phyloP scores from a whole-genome alignment of 345 rosid genomes.

The Melastoma malabathricum region DNA sequence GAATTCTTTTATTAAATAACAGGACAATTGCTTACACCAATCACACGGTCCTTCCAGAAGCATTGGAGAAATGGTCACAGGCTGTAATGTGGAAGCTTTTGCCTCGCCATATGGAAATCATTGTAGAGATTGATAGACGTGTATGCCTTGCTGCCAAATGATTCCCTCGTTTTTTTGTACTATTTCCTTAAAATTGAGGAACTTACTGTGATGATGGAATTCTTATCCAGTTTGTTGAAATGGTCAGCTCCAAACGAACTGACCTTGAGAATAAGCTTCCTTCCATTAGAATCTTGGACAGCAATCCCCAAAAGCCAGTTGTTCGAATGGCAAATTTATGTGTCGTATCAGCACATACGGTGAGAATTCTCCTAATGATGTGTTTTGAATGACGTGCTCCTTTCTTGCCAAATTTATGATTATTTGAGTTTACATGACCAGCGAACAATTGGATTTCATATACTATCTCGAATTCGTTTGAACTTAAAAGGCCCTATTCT shows the following conservation, averaged over 20 bases:
- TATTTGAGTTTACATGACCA: too few relatives aligned
- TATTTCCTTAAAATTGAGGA: too few relatives aligned
- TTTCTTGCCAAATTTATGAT: too few relatives aligned
- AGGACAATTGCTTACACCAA: conserved; percentile 95
- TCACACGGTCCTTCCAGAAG: conserved; percentile 99
- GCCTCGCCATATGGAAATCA: conserved; percentile 99
- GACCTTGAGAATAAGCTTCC: conserved; percentile 80
- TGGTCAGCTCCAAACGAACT: conserved; percentile 31
- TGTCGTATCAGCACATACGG: conserved; percentile 80
- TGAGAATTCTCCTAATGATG: conserved; percentile 17
- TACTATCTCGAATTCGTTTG: background rate
- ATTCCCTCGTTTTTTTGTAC: too few relatives aligned
- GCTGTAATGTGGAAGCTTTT: conserved; percentile 88
- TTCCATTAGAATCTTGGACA: conserved; percentile 65
- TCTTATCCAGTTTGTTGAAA: conserved; percentile 45
- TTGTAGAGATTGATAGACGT: conserved; percentile 84
- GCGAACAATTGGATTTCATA: background rate
- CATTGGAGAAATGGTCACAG: conserved; percentile 96
- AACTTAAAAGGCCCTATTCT: too few relatives aligned
- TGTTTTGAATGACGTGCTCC: background rate
- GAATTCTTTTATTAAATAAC: conserved; percentile 14
- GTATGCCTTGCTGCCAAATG: conserved; percentile 18
- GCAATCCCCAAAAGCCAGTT: conserved; percentile 78
- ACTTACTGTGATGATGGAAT: too few relatives aligned
- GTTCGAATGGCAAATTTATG: conserved; percentile 97